These are phyloP conservation scores for Gaultheria prostrata DNA, from an alignment of 148 eudicot species.

Conservation along the genomic window DNA sequence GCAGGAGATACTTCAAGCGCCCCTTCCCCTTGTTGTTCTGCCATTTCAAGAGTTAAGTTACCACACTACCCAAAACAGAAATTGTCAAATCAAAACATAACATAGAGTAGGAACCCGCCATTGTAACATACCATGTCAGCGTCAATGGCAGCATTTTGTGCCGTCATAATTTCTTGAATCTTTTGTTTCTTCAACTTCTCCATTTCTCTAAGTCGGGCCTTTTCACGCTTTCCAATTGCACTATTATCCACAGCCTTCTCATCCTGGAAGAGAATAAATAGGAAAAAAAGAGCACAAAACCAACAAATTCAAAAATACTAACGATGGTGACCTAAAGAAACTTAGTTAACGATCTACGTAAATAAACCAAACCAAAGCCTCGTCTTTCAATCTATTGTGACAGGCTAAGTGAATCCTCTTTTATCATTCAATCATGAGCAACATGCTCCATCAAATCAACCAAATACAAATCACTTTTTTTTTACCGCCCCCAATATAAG, in stretches of 20 bases:
- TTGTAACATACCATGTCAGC: conserved; percentile 81
- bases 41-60: conserved; percentile 1
- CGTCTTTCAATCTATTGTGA: not conserved
- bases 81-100: not conserved
- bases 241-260: conserved; percentile 35
- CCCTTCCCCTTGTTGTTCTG: conserved; percentile 97
- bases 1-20: conserved; percentile 81
- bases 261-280: conserved; percentile 39
- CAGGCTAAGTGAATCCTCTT: not conserved
- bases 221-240: conserved; percentile 73
- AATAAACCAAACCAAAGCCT: not conserved
- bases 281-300: conserved; percentile 1
- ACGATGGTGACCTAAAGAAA: not conserved
- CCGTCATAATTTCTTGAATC: conserved; percentile 76
- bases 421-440: not conserved
- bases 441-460: conserved; percentile 7
- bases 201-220: conserved; percentile 78
- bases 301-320: not conserved
- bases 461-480: not conserved
- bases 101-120: not conserved
- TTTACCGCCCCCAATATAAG: not conserved
- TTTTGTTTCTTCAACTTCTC: conserved; percentile 82
- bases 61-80: conserved; percentile 12
- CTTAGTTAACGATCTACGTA: not conserved
- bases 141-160: conserved; percentile 87